Evolutionary conservation across 139 green algal species (phyloP), one percentile per base, ranked within the genome.

Genomic region (Asterochloris sp.): DNA sequence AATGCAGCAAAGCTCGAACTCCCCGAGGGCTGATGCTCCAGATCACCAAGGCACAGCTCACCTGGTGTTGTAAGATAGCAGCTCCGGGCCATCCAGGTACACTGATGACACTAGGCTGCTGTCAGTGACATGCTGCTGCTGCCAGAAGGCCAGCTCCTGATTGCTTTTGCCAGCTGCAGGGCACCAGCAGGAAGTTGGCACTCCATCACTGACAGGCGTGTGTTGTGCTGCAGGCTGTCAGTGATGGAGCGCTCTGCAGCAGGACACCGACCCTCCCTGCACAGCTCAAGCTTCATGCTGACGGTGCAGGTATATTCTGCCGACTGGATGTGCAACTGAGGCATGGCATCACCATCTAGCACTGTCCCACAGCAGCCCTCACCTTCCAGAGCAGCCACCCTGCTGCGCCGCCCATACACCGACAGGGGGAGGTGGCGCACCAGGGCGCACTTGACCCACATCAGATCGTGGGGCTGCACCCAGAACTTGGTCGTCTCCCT

Each of bases 401-500:
- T 79, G 47, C 71, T 63, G 12, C 83, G 82, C 23, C 88, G 77
- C 23, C 90, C 93, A 74, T 91, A 97, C 54, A 97, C 89, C 67
- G 96, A 91, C n/a, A 97, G 69, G 10, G 94, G 94, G 69, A 97
- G 87, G 81, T 97, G 91, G 19, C 85, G 87, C 28, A 95, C 83
- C 12, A 96, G 86, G 13, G 86, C 79, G 11, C 82, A 79, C 86
- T 95, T 95, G 63, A 96, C 82, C 4, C 81, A 62, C 71, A 91
- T 79, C 62, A 95, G 86, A 83, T 96, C 83, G 0, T 81, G 74
- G 0, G 92, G 89, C 63, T 86, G 84, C 63, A 96, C 82, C 94
- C 94, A 97, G 79, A 92, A 96, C 87, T 97, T 97, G 84, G 88
- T 93, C 10, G 92, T 96, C 64, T 84, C 76, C n/a, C 92, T 80